Base-by-base conservation (phyloP, 306 rosid genomes). In the Malus sieversii region DNA sequence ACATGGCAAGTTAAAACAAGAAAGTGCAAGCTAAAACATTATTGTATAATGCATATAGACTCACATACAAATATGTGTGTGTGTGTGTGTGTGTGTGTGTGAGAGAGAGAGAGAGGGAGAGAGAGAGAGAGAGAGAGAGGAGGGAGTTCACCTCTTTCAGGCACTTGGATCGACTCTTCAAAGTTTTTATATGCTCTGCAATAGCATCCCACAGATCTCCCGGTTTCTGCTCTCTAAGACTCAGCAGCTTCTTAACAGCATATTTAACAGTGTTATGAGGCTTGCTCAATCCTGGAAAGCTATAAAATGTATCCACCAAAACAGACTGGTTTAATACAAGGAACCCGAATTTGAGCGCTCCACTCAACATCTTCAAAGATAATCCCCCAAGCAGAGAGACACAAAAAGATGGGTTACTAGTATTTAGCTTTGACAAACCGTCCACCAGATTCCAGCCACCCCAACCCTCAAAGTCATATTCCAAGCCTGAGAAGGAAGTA, bases 401-500 rank as follows among this genome's bases (percentile, higher is more conserved):
- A 70, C 84, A 87, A 79, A 92, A 95, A 0, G 90, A 85, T 44
- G 96, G 84, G 27, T 84, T 81, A 78, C 81, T 66, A 45, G 88
- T 68, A 40, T 81, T 83, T 73, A 92, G 79, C 86, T 75, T 87
- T 30, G 89, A 88, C 79, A 92, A 81, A 80, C 87, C 83, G 65
- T 79, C 79, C 30, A 73, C 93, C 82, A 95, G 86, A 81, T 86
- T 80, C 97, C 99, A 95, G 86, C 95, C 92, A 64, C 92, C 88
- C 90, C 93, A 92, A 66, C 87, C 89, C 73, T 84, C 84, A 48
- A 9, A 53, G 73, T 90, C 97, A 88, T 87, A 95, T 87, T 92
- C 97, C 87, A 95, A 84, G 73, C 99, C 99, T 1, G 99, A 95
- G 81, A 88, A 92, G 55, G 99, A 84, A n/a, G 97, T 89, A 68